Percentiles rank a stretch among this genome's conserved stretches.
Conservation (phyloP, 805 yeast genomes). For the Myxozyma mucilagina region DNA sequence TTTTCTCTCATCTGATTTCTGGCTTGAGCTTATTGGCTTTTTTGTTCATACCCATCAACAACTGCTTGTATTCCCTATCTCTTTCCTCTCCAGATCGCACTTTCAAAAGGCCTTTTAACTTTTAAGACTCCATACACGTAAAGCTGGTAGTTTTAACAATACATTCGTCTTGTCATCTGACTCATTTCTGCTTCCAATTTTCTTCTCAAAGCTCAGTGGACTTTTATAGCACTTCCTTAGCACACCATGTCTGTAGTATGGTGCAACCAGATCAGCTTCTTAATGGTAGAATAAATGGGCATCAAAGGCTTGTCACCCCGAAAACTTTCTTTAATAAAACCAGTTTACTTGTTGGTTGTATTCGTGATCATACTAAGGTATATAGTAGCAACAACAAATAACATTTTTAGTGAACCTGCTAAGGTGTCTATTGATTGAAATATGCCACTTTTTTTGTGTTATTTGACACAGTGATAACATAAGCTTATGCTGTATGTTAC, state of each 20-base stretch:
- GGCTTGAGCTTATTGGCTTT: conserved; percentile 61
- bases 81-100: conserved; percentile 62
- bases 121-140: conserved; percentile 73
- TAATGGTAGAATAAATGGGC: conserved; percentile 75
- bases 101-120: conserved; percentile 75
- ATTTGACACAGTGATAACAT: too few relatives aligned
- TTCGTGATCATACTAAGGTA: conserved; percentile 34
- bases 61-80: conserved; percentile 67
- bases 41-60: conserved; percentile 63
- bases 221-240: conserved; percentile 67
- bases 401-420: too few relatives aligned
- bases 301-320: conserved; percentile 56
- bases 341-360: conserved; percentile 23
- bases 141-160: conserved; percentile 16
- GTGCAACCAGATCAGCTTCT: conserved; percentile 80
- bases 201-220: conserved; percentile 65
- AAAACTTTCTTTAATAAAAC: conserved; percentile 44
- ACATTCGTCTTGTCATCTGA: conserved; percentile 35
- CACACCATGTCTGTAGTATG: conserved; percentile 70
- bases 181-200: conserved; percentile 64
- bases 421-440: too few relatives aligned
- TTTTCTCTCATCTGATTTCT: conserved; percentile 56
- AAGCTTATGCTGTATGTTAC: too few relatives aligned
- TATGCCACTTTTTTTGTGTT: too few relatives aligned
- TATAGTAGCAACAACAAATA: too few relatives aligned